Base-by-base conservation (phyloP, 768 basidiomycete species). In the Daedaleopsis sinensis region DNA sequence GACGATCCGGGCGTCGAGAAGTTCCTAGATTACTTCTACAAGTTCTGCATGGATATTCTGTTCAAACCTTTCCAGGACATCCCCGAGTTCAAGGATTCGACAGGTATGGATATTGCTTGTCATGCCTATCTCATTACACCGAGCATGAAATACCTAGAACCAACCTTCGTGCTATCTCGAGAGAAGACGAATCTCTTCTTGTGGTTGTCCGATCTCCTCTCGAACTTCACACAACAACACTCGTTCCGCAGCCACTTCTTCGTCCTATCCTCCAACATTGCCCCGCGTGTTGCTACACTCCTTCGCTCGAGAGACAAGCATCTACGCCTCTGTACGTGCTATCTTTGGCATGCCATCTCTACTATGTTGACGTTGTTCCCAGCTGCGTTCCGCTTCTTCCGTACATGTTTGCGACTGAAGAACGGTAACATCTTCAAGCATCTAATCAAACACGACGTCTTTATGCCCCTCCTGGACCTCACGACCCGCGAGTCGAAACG, bases 381-480 rank as follows among this genome's bases (percentile, higher is more conserved):
- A 98, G 97, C 92, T 71, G 88, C 94, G 13, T 89, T 99, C 72
- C 91, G 96, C 37, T 94, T 92, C 78, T 93, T 96, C 79, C 89
- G 93, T 55, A 81, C 91, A 56, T 85, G 91, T 68, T 82, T 98
- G 16, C 89, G 87, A 70, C 84, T 90, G 65, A 89, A 90, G 66
- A 96, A 98, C 70, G 79, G 80, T 58, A 92, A 91, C 71, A 81
- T 90, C 44, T 81, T 86, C 66, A 78, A 77, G 43, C 88, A 93
- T 70, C 79, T 98, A 58, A 84, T 89, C 72, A 96, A 96, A 77
- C 81, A 91, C 64, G 93, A 96, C 69, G 78, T 95, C 27, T 77
- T 98, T 65, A 83, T 85, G 65, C 91, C 94, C 2, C 86, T 98
- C 57, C 77, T 98, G 58, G 89, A 93, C 62, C 77, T 97, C 61